These are phyloP conservation scores for Tubosaeta brunneosetosa DNA, from an alignment of 768 basidiomycete species.

Conservation along the genomic window DNA sequence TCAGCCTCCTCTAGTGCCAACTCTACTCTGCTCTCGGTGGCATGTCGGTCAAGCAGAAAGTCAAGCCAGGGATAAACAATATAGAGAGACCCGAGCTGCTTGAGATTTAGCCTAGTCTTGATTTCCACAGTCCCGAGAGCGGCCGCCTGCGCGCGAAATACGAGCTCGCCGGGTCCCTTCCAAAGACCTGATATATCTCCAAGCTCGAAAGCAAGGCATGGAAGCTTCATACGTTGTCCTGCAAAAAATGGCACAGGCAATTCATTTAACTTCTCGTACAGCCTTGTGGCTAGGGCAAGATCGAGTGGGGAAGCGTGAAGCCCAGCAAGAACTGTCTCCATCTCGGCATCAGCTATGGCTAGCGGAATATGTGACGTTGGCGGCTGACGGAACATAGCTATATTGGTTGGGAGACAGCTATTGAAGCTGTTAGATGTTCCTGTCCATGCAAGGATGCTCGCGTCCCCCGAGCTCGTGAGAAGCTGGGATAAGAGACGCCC, in stretches of 20 bases:
- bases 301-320: neutral
- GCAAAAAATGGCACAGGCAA: neutral
- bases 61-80: neutral
- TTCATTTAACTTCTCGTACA: neutral
- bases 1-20: neutral
- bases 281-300: neutral
- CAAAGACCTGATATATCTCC: neutral
- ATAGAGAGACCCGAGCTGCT: neutral
- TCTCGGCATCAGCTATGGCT: neutral
- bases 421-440: neutral
- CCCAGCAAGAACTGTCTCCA: neutral
- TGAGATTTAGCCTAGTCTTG: neutral
- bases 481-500: conserved; percentile 5
- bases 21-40: neutral
- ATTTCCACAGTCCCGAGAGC: neutral
- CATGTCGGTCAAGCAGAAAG: neutral
- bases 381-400: neutral
- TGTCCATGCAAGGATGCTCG: conserved; percentile 6
- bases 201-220: neutral
- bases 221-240: neutral
- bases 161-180: neutral
- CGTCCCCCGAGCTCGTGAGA: conserved; percentile 1
- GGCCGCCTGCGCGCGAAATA: neutral
- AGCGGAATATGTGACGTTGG: neutral
- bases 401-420: neutral